Evolutionary conservation across 2,329 filamentous ascomycete species (phyloP).

Genomic region (Trichothecium roseum): DNA sequence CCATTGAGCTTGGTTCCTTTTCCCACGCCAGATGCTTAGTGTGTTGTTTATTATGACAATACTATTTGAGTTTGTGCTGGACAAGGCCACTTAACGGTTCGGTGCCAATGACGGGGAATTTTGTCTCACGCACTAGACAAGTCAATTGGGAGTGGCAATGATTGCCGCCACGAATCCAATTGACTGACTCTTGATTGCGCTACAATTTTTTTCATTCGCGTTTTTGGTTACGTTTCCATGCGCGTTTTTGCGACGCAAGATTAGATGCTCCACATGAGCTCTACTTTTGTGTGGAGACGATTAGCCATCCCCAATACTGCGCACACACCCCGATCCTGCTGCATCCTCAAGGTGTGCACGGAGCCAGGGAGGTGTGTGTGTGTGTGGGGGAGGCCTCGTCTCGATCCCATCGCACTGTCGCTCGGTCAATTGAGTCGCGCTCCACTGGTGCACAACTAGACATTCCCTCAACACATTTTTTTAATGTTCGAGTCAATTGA

Average conservation of each 20-base stretch:
- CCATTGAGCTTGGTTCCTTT: too few relatives aligned
- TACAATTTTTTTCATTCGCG: constrained; percentile 6
- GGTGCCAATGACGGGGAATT: background rate
- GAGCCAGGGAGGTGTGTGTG: constrained; percentile 5
- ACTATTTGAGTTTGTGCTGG: too few relatives aligned
- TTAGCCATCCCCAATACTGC: too few relatives aligned
- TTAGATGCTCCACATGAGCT: constrained; percentile 13
- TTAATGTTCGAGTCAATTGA: background rate
- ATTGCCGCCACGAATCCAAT: background rate
- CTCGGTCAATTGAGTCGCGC: background rate
- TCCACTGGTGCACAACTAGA: background rate
- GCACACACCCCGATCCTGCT: constrained; percentile 1
- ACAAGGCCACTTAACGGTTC: background rate
- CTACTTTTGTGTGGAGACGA: constrained; percentile 10
- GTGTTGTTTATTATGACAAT: too few relatives aligned
- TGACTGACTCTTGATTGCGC: background rate
- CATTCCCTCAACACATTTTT: too few relatives aligned
- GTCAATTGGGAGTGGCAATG: constrained; percentile 1
- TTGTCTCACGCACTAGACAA: too few relatives aligned
- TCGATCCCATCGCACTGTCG: background rate
- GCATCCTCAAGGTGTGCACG: background rate
- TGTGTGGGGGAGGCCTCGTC: background rate
- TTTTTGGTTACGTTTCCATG: constrained; percentile 10
- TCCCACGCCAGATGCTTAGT: too few relatives aligned
- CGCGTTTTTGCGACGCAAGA: constrained; percentile 15